Conservation (phyloP, 768 basidiomycete species). For the Daedaleopsis nitida region DNA sequence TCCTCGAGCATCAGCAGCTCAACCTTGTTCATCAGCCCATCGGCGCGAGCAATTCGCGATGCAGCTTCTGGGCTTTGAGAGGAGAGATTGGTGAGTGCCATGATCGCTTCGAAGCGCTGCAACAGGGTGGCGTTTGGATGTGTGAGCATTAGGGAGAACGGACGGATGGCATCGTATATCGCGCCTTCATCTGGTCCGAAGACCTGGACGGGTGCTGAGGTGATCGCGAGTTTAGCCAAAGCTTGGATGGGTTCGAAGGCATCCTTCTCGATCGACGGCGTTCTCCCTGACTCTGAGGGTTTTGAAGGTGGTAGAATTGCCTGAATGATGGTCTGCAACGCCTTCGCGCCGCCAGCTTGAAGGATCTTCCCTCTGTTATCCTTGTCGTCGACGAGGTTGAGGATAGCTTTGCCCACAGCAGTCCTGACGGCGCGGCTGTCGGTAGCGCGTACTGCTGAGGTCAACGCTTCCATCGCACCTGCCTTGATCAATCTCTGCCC, state of each 20-base stretch:
- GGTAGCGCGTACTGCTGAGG: slow-evolving; percentile 51
- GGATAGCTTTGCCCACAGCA: slow-evolving; percentile 58
- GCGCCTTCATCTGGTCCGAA: slow-evolving; percentile 84
- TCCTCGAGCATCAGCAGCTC: slow-evolving; percentile 83
- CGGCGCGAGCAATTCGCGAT: slow-evolving; percentile 61
- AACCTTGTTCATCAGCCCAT: slow-evolving; percentile 62
- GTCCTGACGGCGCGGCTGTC: slow-evolving; percentile 69
- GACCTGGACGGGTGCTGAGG: slow-evolving; percentile 85
- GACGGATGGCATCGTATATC: slow-evolving; percentile 81
- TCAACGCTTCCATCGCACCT: slow-evolving; percentile 66
- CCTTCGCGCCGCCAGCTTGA: slow-evolving; percentile 77
- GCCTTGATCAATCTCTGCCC: slow-evolving; percentile 57
- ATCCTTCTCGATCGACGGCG: slow-evolving; percentile 40
- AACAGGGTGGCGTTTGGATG: slow-evolving; percentile 70
- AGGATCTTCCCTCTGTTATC: slow-evolving; percentile 76
- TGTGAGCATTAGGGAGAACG: slow-evolving; percentile 72
- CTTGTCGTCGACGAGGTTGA: slow-evolving; percentile 77
- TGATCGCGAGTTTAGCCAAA: slow-evolving; percentile 90
- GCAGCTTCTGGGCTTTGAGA: slow-evolving; percentile 71
- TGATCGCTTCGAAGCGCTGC: slow-evolving; percentile 89
- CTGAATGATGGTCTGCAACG: slow-evolving; percentile 58
- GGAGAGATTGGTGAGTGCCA: slow-evolving; percentile 95
- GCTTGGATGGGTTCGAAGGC: slow-evolving; percentile 79
- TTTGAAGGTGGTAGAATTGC: slow-evolving; percentile 40
- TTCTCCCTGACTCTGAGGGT: slow-evolving; percentile 23